phyloP scores from a whole-genome alignment of 192 early-diverging fungal genomes.

The Coemansia sp. region DNA sequence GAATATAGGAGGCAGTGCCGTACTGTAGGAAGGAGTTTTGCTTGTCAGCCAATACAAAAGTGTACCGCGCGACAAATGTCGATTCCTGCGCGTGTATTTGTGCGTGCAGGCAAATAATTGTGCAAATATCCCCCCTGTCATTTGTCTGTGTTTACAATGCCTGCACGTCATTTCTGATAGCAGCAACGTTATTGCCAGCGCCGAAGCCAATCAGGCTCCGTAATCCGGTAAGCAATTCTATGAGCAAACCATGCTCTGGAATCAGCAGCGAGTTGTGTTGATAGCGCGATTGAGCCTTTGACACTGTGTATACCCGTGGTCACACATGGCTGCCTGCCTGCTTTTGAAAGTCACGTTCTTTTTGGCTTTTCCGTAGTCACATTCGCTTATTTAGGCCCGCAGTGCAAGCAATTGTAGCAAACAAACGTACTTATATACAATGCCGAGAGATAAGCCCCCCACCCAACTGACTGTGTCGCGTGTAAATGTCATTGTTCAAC shows the following conservation, averaged over 20 bases:
- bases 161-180: not conserved
- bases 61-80: not conserved
- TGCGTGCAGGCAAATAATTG: not conserved
- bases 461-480: no score
- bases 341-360: no score
- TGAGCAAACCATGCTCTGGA: not conserved
- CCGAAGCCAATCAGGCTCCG: not conserved
- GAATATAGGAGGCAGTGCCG: not conserved
- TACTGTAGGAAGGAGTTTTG: not conserved
- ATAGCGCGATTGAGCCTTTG: no score
- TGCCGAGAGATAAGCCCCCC: no score
- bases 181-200: not conserved
- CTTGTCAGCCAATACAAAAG: not conserved
- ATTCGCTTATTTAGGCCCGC: no score
- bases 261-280: not conserved
- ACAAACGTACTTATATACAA: no score
- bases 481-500: no score
- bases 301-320: no score
- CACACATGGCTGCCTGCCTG: no score
- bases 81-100: not conserved
- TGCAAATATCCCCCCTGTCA: not conserved
- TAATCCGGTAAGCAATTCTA: not conserved
- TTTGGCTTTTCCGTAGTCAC: no score
- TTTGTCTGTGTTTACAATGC: not conserved
- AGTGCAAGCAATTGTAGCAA: no score